Evolutionary conservation across 768 basidiomycete species (phyloP).

Genomic region (Leccinum olivaceopallidum): DNA sequence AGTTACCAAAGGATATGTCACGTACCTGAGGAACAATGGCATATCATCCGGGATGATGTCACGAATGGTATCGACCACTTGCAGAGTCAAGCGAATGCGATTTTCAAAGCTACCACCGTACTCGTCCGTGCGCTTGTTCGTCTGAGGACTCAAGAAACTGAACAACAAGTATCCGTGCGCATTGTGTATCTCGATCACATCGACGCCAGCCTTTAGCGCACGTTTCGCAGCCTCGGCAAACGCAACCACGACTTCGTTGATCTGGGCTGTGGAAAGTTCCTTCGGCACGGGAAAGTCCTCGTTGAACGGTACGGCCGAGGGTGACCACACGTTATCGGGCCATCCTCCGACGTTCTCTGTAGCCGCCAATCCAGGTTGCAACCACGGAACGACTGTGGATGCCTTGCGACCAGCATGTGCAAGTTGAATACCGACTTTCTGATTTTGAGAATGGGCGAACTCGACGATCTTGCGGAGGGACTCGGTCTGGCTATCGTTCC

Average conservation of each 20-base stretch:
- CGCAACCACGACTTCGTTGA: constrained; percentile 55
- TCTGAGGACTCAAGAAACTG: constrained; percentile 57
- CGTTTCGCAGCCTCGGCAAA: constrained; percentile 54
- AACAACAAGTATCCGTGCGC: constrained; percentile 64
- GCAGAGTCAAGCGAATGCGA: constrained; percentile 57
- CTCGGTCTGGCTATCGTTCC: constrained; percentile 58
- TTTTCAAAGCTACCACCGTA: constrained; percentile 77
- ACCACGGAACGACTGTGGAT: constrained; percentile 63
- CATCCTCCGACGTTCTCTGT: constrained; percentile 46
- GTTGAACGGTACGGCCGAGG: constrained; percentile 49
- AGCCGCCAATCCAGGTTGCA: constrained; percentile 39
- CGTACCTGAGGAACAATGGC: constrained; percentile 72
- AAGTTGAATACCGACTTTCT: constrained; percentile 74
- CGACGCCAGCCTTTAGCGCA: constrained; percentile 59
- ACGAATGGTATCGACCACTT: constrained; percentile 65
- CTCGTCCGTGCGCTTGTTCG: constrained; percentile 64
- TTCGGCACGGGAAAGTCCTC: constrained; percentile 51
- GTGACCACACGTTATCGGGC: constrained; percentile 55
- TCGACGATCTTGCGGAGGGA: constrained; percentile 53
- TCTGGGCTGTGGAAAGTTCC: constrained; percentile 55
- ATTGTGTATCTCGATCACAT: constrained; percentile 59
- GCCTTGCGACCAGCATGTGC: constrained; percentile 80
- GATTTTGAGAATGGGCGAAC: constrained; percentile 70
- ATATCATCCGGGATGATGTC: constrained; percentile 55
- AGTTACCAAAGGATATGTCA: background rate